These are phyloP conservation scores for Pulicaria dysenterica DNA, from an alignment of 129 eudicot species.

Conservation along the genomic window DNA sequence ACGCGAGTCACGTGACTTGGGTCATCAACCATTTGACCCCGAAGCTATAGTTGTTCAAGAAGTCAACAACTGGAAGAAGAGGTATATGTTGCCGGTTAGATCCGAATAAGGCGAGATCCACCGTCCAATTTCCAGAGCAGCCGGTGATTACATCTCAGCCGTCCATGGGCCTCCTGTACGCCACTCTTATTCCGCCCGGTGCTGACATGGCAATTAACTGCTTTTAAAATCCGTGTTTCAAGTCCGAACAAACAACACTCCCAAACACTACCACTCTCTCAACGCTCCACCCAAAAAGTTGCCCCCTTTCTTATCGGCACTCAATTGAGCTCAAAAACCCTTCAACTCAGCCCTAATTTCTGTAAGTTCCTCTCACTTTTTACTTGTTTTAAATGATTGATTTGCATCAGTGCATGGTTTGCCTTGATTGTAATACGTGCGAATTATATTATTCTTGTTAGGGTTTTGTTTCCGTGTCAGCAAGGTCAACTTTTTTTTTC, in stretches of 20 bases:
- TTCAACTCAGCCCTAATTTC: constrained; percentile 31
- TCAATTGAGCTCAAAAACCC: constrained; percentile 24
- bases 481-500: constrained; percentile 14
- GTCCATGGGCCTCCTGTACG: constrained; percentile 24
- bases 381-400: neutral
- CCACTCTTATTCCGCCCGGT: constrained; percentile 32
- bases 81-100: constrained; percentile 23
- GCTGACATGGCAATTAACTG: constrained; percentile 29
- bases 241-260: constrained; percentile 35
- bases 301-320: constrained; percentile 31
- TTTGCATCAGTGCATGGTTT: neutral
- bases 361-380: constrained; percentile 28
- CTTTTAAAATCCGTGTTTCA: constrained; percentile 37
- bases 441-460: constrained; percentile 20
- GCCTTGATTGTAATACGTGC: neutral
- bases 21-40: neutral
- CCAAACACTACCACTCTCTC: constrained; percentile 13
- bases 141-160: constrained; percentile 30
- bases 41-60: constrained; percentile 1
- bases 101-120: constrained; percentile 20
- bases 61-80: constrained; percentile 26
- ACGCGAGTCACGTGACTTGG: neutral
- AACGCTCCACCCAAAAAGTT: neutral
- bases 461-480: constrained; percentile 35
- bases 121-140: constrained; percentile 9